A percentile compares a stretch with the other conserved stretches of the same genome.
Evolutionary conservation across 805 yeast genomes (phyloP).

Genomic region (Ogataea parapolymorpha): DNA sequence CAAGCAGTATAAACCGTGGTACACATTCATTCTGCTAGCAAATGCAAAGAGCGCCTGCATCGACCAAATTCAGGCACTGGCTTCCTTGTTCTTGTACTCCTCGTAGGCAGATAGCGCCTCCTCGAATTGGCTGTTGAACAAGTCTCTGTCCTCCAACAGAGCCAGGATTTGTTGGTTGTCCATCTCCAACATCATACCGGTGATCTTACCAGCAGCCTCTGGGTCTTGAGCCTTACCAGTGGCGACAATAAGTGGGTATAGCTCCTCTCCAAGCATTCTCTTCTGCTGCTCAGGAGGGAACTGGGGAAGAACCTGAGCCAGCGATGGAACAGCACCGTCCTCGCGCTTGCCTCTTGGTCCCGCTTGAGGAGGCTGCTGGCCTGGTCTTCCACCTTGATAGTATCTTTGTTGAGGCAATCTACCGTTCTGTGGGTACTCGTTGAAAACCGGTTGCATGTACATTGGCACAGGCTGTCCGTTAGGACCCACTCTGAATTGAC

Average conservation of each 20-base stretch:
- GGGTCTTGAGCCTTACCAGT: slow-evolving; percentile 84
- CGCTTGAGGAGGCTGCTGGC: slow-evolving; percentile 18
- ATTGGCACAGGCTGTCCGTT: slow-evolving; percentile 81
- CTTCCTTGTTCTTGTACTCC: slow-evolving; percentile 66
- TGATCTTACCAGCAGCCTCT: slow-evolving; percentile 96
- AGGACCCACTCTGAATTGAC: slow-evolving; percentile 69
- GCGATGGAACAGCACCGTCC: slow-evolving; percentile 34
- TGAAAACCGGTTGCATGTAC: slow-evolving; percentile 81
- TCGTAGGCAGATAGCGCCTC: slow-evolving; percentile 95
- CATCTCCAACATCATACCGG: slow-evolving; percentile 97
- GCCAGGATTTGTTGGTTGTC: slow-evolving; percentile 87
- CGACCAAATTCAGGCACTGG: slow-evolving; percentile 13
- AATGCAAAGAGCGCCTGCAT: slow-evolving; percentile 6
- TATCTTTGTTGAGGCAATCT: slow-evolving; percentile 40
- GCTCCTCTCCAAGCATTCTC: slow-evolving; percentile 96
- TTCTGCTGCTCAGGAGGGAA: slow-evolving; percentile 89
- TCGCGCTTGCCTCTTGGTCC: slow-evolving; percentile 28
- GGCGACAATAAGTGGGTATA: slow-evolving; percentile 87
- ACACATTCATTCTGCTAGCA: slow-evolving; percentile 8
- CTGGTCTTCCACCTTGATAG: slow-evolving; percentile 43
- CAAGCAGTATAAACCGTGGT: slow-evolving; percentile 6
- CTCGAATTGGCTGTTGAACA: slow-evolving; percentile 84
- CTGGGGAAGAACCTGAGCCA: slow-evolving; percentile 60
- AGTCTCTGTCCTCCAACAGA: slow-evolving; percentile 84
- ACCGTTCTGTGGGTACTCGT: slow-evolving; percentile 62